Percentiles rank a stretch among this genome's conserved stretches.
Conservation (phyloP, 257 asterid genomes). For the Marsdenia floribunda region DNA sequence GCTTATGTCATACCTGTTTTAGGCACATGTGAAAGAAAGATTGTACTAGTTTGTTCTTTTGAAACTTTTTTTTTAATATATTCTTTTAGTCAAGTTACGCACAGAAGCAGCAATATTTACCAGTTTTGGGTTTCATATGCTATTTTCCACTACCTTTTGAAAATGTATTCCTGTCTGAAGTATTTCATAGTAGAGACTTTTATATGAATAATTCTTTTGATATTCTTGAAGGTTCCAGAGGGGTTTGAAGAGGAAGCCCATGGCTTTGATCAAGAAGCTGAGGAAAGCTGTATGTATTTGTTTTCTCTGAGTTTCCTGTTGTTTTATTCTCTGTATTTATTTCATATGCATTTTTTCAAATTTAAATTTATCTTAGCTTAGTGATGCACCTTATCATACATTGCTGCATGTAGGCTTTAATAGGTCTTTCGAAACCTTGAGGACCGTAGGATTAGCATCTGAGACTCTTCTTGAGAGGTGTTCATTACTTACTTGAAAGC, state of each 20-base stretch:
- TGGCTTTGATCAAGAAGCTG: constrained; percentile 80
- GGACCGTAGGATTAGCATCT: background rate
- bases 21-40: background rate
- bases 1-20: background rate
- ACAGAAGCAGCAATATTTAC: background rate
- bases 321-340: background rate
- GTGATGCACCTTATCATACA: background rate
- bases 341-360: too few species aligned
- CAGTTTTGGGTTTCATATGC: background rate
- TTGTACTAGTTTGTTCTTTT: background rate
- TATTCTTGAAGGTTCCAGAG: constrained; percentile 50
- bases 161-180: background rate
- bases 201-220: background rate
- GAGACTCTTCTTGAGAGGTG: background rate
- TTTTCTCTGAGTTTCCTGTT: background rate
- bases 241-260: constrained; percentile 82
- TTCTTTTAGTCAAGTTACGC: background rate
- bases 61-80: background rate
- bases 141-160: background rate
- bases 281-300: constrained; percentile 56
- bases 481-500: background rate
- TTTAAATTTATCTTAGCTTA: background rate
- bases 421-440: background rate
- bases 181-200: background rate
- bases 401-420: background rate